Percentiles rank a stretch among this genome's conserved stretches.
Conservation (phyloP, 345 rosid genomes). For the Erodium maritimum region DNA sequence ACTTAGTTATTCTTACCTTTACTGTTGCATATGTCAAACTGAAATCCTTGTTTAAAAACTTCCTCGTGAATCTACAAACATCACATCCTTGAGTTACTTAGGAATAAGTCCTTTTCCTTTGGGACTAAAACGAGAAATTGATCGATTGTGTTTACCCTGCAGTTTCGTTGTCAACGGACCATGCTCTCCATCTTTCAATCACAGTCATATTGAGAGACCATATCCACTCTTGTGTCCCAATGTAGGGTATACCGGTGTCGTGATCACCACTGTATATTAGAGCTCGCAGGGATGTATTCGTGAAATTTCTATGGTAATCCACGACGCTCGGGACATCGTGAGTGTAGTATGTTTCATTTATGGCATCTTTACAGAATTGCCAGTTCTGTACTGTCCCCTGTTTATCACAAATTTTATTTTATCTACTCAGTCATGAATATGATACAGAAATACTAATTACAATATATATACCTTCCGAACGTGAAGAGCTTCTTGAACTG, state of each 20-base stretch:
- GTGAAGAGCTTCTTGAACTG: background rate
- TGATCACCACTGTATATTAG: constrained; percentile 26
- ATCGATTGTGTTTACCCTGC: constrained; percentile 26
- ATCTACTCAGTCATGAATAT: background rate
- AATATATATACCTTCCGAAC: background rate
- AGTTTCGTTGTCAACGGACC: constrained; percentile 14
- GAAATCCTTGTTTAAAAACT: constrained; percentile 2
- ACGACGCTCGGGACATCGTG: constrained; percentile 11
- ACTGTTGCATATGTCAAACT: constrained; percentile 15
- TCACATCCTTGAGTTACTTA: too few relatives aligned
- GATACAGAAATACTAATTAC: background rate
- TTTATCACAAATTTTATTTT: background rate
- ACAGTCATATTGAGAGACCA: constrained; percentile 14
- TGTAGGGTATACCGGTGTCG: constrained; percentile 20
- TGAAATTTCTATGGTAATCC: constrained; percentile 15
- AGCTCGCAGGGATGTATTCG: constrained; percentile 9
- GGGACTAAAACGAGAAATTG: background rate
- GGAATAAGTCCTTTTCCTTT: too few relatives aligned
- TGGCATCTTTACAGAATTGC: constrained; percentile 12
- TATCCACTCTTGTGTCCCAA: constrained; percentile 23
- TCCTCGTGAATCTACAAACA: constrained; percentile 14
- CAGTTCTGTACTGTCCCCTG: constrained; percentile 10
- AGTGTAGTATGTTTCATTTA: constrained; percentile 2
- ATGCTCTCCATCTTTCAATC: constrained; percentile 15
- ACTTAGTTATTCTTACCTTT: constrained; percentile 5